Conservation (phyloP, 371 early-diverging fungal genomes). For the Chytridiales sp. region DNA sequence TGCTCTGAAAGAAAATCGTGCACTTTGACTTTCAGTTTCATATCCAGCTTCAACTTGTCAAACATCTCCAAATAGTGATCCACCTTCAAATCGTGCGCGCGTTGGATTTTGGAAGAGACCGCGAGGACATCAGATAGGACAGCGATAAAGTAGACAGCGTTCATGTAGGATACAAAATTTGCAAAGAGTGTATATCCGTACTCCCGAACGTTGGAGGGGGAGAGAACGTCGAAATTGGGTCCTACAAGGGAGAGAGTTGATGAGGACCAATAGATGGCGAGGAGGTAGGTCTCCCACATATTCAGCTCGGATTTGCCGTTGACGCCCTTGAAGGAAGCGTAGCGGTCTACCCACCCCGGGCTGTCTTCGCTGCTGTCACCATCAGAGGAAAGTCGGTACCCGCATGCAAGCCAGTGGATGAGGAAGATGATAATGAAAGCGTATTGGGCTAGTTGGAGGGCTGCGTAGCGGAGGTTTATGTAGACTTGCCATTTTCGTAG, state of each 20-base stretch:
- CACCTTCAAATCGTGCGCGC: conserved; percentile 42
- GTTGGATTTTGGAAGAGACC: conserved; percentile 22
- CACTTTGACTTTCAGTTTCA: conserved; percentile 42
- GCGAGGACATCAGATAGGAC: conserved; percentile 36
- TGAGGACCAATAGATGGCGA: conserved; percentile 43
- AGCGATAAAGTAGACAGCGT: conserved; percentile 44
- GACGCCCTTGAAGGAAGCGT: conserved; percentile 11
- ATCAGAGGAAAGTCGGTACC: conserved; percentile 41
- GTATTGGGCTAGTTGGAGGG: conserved; percentile 37
- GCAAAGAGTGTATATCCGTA: conserved; percentile 40
- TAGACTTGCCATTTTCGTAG: conserved; percentile 43
- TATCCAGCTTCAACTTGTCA: conserved; percentile 41
- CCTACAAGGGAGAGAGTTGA: conserved; percentile 39
- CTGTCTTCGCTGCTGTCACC: conserved; percentile 24
- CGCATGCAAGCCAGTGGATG: conserved; percentile 53
- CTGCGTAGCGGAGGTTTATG: conserved; percentile 40
- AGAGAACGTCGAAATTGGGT: conserved; percentile 19
- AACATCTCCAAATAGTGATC: conserved; percentile 53
- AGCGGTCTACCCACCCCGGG: conserved; percentile 36
- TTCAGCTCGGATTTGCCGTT: conserved; percentile 7
- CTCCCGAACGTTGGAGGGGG: conserved; percentile 37
- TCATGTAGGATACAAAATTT: conserved; percentile 37
- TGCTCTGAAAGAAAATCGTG: conserved; percentile 45
- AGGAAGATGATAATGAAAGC: conserved; percentile 39
- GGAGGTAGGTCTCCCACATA: conserved; percentile 33